phyloP scores from a whole-genome alignment of 2,329 filamentous ascomycete genomes.

The Colletotrichum viniferum region DNA sequence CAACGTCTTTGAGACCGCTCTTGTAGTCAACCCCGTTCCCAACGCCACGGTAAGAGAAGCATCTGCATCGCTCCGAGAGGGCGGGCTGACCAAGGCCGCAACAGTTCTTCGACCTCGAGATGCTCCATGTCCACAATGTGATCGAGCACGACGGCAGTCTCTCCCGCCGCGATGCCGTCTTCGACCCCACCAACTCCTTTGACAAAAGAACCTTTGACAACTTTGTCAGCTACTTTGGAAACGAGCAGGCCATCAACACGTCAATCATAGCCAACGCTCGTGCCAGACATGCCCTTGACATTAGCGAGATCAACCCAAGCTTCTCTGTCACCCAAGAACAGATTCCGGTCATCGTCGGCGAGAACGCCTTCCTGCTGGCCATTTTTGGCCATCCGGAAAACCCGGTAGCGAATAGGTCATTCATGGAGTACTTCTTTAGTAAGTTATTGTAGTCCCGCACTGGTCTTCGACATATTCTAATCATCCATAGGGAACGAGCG shows the following conservation, averaged over 20 bases:
- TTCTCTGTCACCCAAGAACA: neutral
- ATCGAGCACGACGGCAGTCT: neutral
- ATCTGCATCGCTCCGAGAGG: neutral
- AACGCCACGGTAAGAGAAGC: slow-evolving; percentile 26
- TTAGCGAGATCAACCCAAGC: slow-evolving; percentile 32
- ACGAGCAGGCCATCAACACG: slow-evolving; percentile 26
- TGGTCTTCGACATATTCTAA: neutral
- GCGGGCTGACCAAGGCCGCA: neutral
- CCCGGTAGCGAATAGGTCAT: slow-evolving; percentile 39
- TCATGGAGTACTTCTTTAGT: slow-evolving; percentile 52
- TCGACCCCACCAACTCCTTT: slow-evolving; percentile 54
- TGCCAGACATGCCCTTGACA: neutral
- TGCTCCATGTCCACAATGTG: slow-evolving; percentile 35
- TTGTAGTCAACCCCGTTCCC: slow-evolving; percentile 42
- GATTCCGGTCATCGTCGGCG: slow-evolving; percentile 45
- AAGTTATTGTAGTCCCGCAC: slow-evolving; percentile 1
- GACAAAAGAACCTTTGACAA: neutral
- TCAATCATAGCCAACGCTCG: slow-evolving; percentile 21
- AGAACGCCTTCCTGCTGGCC: slow-evolving; percentile 51
- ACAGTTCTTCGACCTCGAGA: slow-evolving; percentile 22
- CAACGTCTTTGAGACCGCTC: slow-evolving; percentile 46
- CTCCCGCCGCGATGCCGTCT: slow-evolving; percentile 49
- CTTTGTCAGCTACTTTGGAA: neutral
- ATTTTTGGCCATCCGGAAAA: slow-evolving; percentile 47
- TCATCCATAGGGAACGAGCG: neutral